These are phyloP conservation scores for Aspergillus piperis DNA, from an alignment of 2,329 filamentous ascomycete species.

Conservation along the genomic window DNA sequence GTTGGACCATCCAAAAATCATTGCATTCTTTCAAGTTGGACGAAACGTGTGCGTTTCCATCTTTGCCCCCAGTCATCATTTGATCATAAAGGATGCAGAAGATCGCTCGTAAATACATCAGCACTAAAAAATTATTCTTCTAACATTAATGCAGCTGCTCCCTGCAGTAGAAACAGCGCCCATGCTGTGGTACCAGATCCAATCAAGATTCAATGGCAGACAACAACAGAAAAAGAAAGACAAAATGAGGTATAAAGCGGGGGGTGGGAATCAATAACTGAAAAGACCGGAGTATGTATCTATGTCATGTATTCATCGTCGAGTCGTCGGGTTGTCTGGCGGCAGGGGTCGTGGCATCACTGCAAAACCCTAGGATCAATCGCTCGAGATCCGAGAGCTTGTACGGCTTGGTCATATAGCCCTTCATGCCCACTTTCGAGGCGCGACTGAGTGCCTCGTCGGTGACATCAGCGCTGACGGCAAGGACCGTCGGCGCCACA, in stretches of 20 bases:
- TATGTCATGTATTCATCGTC: slow-evolving; percentile 22
- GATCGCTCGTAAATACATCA: slow-evolving; percentile 6
- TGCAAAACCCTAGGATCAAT: slow-evolving; percentile 56
- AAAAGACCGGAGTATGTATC: slow-evolving; percentile 5
- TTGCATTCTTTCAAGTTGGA: neutral
- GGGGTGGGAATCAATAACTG: slow-evolving; percentile 4
- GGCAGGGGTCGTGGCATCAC: slow-evolving; percentile 12
- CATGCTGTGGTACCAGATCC: neutral
- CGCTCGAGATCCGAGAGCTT: slow-evolving; percentile 63
- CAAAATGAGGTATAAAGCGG: slow-evolving; percentile 13
- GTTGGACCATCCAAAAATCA: neutral
- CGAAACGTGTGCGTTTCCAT: neutral
- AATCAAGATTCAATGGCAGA: slow-evolving; percentile 3
- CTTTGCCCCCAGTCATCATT: slow-evolving; percentile 1
- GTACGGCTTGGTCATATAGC: slow-evolving; percentile 69
- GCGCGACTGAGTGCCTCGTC: slow-evolving; percentile 63
- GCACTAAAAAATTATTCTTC: slow-evolving; percentile 10
- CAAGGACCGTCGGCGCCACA: slow-evolving; percentile 54
- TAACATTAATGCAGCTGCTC: neutral
- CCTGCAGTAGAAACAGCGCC: neutral
- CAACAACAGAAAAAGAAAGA: slow-evolving; percentile 10
- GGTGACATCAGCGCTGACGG: slow-evolving; percentile 68
- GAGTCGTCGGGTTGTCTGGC: slow-evolving; percentile 16
- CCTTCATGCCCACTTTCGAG: slow-evolving; percentile 64
- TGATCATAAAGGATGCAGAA: slow-evolving; percentile 8